These are phyloP conservation scores for Rhodotorula babjevae DNA, from an alignment of 768 basidiomycete species.

Conservation along the genomic window DNA sequence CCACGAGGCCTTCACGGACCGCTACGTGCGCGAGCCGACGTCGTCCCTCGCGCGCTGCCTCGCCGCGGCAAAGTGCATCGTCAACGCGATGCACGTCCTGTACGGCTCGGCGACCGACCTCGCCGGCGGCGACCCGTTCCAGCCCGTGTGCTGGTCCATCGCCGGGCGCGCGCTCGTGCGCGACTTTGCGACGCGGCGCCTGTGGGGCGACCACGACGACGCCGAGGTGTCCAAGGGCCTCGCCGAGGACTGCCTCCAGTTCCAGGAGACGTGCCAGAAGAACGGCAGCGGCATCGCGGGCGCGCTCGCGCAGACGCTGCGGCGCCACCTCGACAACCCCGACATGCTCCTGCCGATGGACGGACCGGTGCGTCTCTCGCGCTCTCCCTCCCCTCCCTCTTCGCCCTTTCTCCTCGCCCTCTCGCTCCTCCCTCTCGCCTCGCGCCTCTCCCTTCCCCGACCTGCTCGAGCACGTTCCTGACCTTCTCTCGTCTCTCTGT, in stretches of 20 bases:
- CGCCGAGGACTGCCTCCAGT: constrained; percentile 27
- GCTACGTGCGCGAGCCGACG: constrained; percentile 12
- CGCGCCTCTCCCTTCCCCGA: too few species aligned
- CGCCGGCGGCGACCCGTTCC: constrained; percentile 34
- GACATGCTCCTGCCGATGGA: constrained; percentile 28
- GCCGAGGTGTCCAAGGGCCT: constrained; percentile 5
- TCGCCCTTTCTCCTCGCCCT: neutral
- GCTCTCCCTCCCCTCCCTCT: too few species aligned
- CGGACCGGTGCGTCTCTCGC: constrained; percentile 5
- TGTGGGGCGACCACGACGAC: constrained; percentile 22
- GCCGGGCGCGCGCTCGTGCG: constrained; percentile 31
- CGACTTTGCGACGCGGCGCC: constrained; percentile 24
- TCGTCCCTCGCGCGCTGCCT: constrained; percentile 31
- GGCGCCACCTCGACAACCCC: constrained; percentile 15
- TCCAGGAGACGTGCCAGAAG: constrained; percentile 17
- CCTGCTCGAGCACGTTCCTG: too few species aligned
- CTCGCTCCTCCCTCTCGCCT: neutral
- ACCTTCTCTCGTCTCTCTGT: too few species aligned
- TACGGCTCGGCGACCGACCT: constrained; percentile 27
- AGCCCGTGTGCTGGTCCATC: constrained; percentile 28
- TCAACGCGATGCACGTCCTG: constrained; percentile 31
- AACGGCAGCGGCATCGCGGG: constrained; percentile 8
- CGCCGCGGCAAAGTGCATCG: constrained; percentile 29
- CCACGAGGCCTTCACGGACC: constrained; percentile 32
- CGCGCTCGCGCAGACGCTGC: constrained; percentile 2